Evolutionary conservation across 129 eudicot species (phyloP).

Genomic region (Chrysanthemum lavandulifolium): DNA sequence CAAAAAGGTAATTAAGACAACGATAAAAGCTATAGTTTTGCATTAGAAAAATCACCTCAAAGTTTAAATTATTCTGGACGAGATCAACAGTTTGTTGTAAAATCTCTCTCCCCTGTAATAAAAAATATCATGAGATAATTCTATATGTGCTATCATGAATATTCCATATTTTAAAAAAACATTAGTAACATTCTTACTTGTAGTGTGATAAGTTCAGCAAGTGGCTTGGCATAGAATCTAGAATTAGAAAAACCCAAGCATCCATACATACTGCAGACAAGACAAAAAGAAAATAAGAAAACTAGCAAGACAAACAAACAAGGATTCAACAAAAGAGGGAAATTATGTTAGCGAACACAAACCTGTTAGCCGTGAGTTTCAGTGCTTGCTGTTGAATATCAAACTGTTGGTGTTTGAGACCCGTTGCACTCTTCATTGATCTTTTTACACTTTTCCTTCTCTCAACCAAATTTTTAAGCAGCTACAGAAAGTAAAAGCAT

Average conservation of each 20-base stretch:
- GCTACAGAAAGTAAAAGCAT: conserved; percentile 36
- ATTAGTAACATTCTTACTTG: conserved; percentile 49
- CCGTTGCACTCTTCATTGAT: conserved; percentile 77
- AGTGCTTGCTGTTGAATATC: conserved; percentile 99
- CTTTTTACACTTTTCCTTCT: conserved; percentile 83
- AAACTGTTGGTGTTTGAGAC: conserved; percentile 86
- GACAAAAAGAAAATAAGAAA: conserved; percentile 3
- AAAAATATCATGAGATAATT: not conserved
- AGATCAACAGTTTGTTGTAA: conserved; percentile 96
- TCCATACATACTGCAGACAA: conserved; percentile 87
- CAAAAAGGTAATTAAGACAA: conserved; percentile 9
- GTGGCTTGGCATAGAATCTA: conserved; percentile 96
- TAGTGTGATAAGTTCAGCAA: conserved; percentile 88
- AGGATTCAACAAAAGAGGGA: not conserved
- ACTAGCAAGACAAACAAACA: conserved; percentile 9
- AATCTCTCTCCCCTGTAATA: conserved; percentile 97
- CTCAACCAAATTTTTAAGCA: conserved; percentile 84
- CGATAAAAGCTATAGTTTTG: not conserved
- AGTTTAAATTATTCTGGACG: conserved; percentile 76
- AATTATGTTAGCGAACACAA: conserved; percentile 14
- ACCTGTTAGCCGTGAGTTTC: conserved; percentile 98
- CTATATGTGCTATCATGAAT: conserved; percentile 3
- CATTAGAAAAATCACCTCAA: conserved; percentile 56
- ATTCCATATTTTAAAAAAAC: not conserved
- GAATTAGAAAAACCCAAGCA: conserved; percentile 97